Evolutionary conservation across 2,329 filamentous ascomycete genomes (phyloP), one percentile per base, ranked within the genome.

Genomic region (Beauveria varroae): DNA sequence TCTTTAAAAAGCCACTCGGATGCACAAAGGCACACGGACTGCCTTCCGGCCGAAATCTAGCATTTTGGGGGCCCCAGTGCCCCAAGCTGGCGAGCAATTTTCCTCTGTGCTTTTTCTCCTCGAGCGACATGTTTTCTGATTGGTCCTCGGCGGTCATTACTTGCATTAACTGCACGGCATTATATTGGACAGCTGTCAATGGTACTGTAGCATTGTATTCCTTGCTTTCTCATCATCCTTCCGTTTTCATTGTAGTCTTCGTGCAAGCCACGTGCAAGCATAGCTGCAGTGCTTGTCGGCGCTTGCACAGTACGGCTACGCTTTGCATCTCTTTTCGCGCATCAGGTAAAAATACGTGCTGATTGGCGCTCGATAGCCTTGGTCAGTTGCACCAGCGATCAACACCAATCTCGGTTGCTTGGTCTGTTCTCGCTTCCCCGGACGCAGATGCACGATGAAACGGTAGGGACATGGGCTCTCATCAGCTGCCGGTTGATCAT

Each of bases 151-250:
- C 30, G 14, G 28, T 20, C 28, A 49, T 57, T 12, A 8, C 55
- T 57, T 44, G 55, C 55, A 57, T 57, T 49, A 30, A 49, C 55
- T 47, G 20, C 43, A 47, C 16, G 55, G 44, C 44, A 49, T 57
- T 26, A 37, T 24, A 18, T 10, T 22, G 28, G 16, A 10, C 24
- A 30, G 24, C 41, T 37, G 34, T 37, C 34, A 24, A 46, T 34
- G 53, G 40, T 12, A 37, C 54, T 24, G 41, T 47, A 47, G 43
- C 26, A 53, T 28, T 40, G 22, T 37, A 41, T 54, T 43, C 22
- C 20, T 28, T 43, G n/a, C 1, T 14, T 28, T 37, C 26, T 20
- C 34, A 16, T 16, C 34, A 37, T 37, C 34, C 14, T 37, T 37
- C 5, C 34, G 16, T 14, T 37, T 37, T 37, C 34, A 37, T 37